phyloP scores from a whole-genome alignment of 23 red algal genomes.

The Gracilaria gracilis region DNA sequence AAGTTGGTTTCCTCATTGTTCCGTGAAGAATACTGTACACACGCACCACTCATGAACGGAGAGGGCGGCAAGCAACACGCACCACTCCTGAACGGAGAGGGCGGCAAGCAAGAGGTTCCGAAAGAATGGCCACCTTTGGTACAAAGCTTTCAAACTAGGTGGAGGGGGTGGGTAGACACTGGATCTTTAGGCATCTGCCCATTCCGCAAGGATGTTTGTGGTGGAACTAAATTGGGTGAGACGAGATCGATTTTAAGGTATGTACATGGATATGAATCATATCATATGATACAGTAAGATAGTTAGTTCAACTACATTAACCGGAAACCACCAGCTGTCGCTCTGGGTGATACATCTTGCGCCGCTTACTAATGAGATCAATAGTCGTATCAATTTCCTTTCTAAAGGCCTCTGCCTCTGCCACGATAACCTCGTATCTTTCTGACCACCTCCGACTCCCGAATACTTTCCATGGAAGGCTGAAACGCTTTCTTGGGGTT shows the following conservation, averaged over 20 bases:
- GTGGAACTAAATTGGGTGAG: no score
- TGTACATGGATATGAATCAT: no score
- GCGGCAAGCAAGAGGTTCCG: no score
- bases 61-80: not conserved
- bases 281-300: not conserved
- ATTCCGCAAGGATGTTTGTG: no score
- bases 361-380: constrained; percentile 5
- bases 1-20: not conserved
- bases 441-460: not conserved
- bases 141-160: no score
- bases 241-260: no score
- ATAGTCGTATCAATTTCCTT: constrained; percentile 21
- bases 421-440: not conserved
- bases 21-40: not conserved
- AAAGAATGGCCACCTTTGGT: no score
- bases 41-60: not conserved
- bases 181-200: no score
- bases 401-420: constrained; percentile 5
- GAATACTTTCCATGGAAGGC: constrained; percentile 15
- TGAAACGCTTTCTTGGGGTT: constrained; percentile 17
- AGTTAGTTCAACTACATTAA: not conserved
- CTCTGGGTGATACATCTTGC: not conserved
- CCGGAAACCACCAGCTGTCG: not conserved
- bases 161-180: no score
- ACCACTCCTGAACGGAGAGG: no score